Evolutionary conservation across 257 asterid genomes (phyloP), one percentile per base, ranked within the genome.

Genomic region (Solanum habrochaites): DNA sequence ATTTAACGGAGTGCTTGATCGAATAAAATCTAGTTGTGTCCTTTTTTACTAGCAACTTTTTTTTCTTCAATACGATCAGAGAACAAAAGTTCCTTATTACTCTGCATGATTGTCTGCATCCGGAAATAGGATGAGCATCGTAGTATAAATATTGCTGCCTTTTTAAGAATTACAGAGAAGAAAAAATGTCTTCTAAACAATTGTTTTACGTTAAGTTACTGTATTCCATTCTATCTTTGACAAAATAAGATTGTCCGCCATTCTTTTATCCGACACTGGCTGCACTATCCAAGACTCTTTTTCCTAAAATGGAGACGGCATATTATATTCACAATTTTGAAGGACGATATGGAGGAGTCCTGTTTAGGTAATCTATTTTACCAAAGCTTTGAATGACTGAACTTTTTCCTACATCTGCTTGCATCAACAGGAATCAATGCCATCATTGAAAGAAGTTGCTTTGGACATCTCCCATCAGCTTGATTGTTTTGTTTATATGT

Each of bases 21-120:
- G 98, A 78, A 95, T 96, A 89, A 92, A 98, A 95, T 95, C 99
- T 16, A 98, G 99, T 3, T 96, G 99, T 96, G 95, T 96, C 98
- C 98, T 93, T 94, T 31, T 82, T 62, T 71, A 52, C 70, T 42
- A 72, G 21, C 42, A 42, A 4, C 5, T 3, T 64, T 64, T 64
- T n/a, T 8, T 25, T 2, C 49, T 49, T 77, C 2, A 42, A 15
- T n/a, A 35, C 0, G n/a, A 43, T 77, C 23, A 42, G 43, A 7
- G 83, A 77, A 42, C 25, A 4, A 25, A 77, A 7, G 9, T 71
- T 32, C 23, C 47, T 2, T 35, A 35, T 72, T 35, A 18, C 25
- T 71, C n/a, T 35, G 27, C 73, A 66, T 66, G 72, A n/a, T 66
- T 66, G 10, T 67, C 37, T 27, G 73, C 47, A 72, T 72, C 23